These are phyloP conservation scores for Phytophthora nicotianae DNA, from an alignment of 352 stramenopile species.

Conservation along the genomic window DNA sequence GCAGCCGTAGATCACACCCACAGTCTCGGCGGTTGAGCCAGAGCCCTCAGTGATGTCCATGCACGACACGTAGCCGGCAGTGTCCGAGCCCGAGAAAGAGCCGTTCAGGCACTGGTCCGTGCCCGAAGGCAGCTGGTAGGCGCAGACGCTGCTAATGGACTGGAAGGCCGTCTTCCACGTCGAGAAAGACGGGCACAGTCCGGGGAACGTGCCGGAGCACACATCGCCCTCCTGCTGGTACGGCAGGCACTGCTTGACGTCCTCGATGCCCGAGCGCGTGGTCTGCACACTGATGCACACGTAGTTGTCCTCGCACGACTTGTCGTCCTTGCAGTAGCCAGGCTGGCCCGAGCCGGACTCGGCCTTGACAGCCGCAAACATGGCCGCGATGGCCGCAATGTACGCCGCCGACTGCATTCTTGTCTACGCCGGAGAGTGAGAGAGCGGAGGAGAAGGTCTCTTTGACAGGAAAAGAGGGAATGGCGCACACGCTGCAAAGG, in stretches of 20 bases:
- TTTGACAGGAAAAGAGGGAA: conserved; percentile 49
- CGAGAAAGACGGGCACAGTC: conserved; percentile 77
- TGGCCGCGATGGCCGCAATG: conserved; percentile 30
- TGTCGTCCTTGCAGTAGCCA: conserved; percentile 67
- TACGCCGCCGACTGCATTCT: conserved; percentile 39
- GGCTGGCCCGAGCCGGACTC: conserved; percentile 51
- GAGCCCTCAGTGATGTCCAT: conserved; percentile 48
- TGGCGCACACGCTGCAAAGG: conserved; percentile 22
- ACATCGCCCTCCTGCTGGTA: conserved; percentile 51
- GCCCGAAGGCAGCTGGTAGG: conserved; percentile 61
- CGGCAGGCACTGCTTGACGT: conserved; percentile 83
- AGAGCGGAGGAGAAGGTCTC: conserved; percentile 10
- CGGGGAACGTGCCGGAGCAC: conserved; percentile 60
- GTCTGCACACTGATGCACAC: conserved; percentile 79
- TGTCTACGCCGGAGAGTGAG: not conserved
- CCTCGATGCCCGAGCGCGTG: conserved; percentile 62
- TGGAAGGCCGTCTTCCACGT: conserved; percentile 68
- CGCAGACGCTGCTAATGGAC: conserved; percentile 73
- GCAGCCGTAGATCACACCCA: conserved; percentile 79
- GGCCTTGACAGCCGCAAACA: conserved; percentile 34
- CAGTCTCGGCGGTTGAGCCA: conserved; percentile 28
- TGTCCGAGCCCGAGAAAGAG: conserved; percentile 31
- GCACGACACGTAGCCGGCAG: conserved; percentile 39
- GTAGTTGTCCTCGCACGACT: conserved; percentile 59
- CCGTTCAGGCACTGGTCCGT: conserved; percentile 50